Evolutionary conservation across 345 rosid species (phyloP), one percentile per base, ranked within the genome.

Genomic region (Aurinia saxatilis): DNA sequence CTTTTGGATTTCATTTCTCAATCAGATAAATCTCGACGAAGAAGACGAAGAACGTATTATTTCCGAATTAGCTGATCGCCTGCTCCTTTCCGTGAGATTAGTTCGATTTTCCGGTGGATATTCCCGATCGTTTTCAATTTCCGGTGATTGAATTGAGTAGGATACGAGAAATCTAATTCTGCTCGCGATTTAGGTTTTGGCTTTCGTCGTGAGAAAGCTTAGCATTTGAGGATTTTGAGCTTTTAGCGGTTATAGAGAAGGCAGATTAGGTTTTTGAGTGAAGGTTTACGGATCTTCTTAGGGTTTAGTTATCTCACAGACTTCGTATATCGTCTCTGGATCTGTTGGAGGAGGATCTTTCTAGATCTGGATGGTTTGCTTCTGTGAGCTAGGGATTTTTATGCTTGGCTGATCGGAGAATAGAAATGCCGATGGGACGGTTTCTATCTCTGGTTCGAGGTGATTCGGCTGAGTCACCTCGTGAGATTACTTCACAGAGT

Each of bases 381-480:
- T 60, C 18, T 59, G 55, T 50, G 64, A 67, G 72, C 68, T 62
- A 49, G 51, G 70, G 58, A 11, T 73, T 77, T 74, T 64, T 75
- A 78, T 72, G 82, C 52, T 75, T 65, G 72, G 69, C 65, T 77
- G 83, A 80, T 75, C 68, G 29, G 21, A 18, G 11, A 10, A 30
- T 52, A 13, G 49, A 51, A 67, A 88, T 88, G 96, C 88, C 90
- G 73, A 83, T 88, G 96, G 99, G 86, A 78, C 78, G 96, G 74
- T 82, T 95, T 66, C 81, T 95, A 57, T 96, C 97, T 63, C 81
- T 95, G 61, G 81, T 70, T 46, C 81, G 81, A 33, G 80, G 92
- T 63, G 92, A 84, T 61, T 75, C 79, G 29, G 84, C 83, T 42
- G 88, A 82, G 73, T 78, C 87, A 14, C 99, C 99, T 18, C 86